These are phyloP conservation scores for Chlamydomonas reinhardtii DNA, from an alignment of 163 green algal species.

Conservation along the genomic window DNA sequence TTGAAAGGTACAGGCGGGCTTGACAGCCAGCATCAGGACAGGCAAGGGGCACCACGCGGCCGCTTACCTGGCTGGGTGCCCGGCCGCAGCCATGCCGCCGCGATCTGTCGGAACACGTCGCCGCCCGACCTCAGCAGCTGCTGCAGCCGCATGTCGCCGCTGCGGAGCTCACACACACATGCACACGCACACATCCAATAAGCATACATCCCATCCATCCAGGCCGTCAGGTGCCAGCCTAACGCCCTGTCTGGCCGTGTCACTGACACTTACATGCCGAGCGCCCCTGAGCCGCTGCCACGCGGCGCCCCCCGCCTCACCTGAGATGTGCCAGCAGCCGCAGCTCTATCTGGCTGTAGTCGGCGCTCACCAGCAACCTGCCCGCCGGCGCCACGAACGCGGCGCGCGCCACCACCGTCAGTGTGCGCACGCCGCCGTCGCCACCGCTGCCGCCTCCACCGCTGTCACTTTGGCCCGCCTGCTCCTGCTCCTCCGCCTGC, in stretches of 20 bases:
- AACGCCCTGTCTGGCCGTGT: too few species aligned
- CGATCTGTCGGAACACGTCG: slow-evolving; percentile 68
- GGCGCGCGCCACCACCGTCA: slow-evolving; percentile 48
- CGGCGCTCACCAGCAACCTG: slow-evolving; percentile 60
- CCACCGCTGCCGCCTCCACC: neutral
- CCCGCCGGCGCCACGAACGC: slow-evolving; percentile 61
- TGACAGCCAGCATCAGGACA: too few species aligned
- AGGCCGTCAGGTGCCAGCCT: too few species aligned
- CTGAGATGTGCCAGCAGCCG: slow-evolving; percentile 72
- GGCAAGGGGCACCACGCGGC: too few species aligned
- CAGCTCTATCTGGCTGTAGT: slow-evolving; percentile 79
- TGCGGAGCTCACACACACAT: too few species aligned
- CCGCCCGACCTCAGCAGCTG: slow-evolving; percentile 63
- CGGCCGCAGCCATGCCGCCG: slow-evolving; percentile 62
- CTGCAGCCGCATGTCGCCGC: slow-evolving; percentile 53
- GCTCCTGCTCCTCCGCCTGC: neutral
- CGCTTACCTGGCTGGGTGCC: slow-evolving; percentile 4
- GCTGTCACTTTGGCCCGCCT: neutral
- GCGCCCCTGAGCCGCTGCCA: too few species aligned
- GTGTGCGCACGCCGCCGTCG: neutral
- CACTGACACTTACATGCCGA: too few species aligned
- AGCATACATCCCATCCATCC: too few species aligned
- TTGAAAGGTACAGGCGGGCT: too few species aligned
- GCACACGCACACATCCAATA: too few species aligned
- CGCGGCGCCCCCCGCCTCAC: too few species aligned